Conservation (phyloP, 2,329 filamentous ascomycete species). For the Colletotrichum chlorophyti region DNA sequence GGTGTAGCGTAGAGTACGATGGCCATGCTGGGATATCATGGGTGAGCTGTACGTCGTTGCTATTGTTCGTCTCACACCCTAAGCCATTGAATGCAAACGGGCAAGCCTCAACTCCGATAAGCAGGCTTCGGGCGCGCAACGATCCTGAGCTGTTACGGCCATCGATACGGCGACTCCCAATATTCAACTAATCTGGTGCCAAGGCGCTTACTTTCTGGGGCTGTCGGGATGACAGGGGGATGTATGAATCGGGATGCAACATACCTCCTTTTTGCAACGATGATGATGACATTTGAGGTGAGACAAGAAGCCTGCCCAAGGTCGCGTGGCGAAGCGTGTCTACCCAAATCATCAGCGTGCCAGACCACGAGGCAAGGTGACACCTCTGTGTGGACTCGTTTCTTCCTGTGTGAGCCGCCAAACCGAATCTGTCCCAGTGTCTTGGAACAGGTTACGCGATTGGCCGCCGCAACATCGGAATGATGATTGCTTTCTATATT, state of each 20-base stretch:
- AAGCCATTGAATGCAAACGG: too few species aligned
- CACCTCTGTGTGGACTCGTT: constrained; percentile 4
- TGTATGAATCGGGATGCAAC: neutral
- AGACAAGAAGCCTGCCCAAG: neutral
- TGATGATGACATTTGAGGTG: constrained; percentile 11
- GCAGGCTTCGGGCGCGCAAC: too few species aligned
- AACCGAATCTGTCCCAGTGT: constrained; percentile 15
- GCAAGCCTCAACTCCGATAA: too few species aligned
- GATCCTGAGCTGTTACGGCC: too few species aligned
- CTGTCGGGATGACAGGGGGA: neutral
- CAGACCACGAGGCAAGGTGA: constrained; percentile 25
- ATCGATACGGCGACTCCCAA: too few species aligned
- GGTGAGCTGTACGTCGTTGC: too few species aligned
- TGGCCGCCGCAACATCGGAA: constrained; percentile 14
- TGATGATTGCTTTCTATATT: constrained; percentile 7
- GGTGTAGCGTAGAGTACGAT: too few species aligned
- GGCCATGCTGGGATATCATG: too few species aligned
- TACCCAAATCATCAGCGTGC: constrained; percentile 19
- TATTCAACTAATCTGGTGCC: too few species aligned
- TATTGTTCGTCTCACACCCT: too few species aligned
- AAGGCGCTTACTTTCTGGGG: too few species aligned
- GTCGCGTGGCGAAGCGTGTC: constrained; percentile 24
- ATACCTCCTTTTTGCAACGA: neutral
- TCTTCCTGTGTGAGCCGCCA: constrained; percentile 15
- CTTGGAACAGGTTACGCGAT: neutral